Evolutionary conservation across 2,329 filamentous ascomycete genomes (phyloP).

Genomic region (Colletotrichum scovillei): DNA sequence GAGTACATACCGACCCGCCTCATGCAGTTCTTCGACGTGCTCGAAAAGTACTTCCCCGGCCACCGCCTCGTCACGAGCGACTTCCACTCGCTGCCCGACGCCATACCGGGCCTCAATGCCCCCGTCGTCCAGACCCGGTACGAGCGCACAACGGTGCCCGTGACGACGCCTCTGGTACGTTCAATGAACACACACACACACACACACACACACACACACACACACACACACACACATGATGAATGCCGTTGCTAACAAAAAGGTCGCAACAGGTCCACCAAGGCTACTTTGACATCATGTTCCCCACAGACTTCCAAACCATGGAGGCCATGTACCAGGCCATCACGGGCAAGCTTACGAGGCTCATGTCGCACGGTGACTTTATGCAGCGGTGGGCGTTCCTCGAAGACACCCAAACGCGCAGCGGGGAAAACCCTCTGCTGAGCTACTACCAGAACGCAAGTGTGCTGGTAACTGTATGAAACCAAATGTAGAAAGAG

Average conservation of each 20-base stretch:
- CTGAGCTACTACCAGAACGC: constrained; percentile 96
- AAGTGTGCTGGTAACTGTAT: constrained; percentile 89
- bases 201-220: neutral
- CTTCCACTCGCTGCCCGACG: constrained; percentile 87
- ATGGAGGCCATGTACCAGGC: constrained; percentile 93
- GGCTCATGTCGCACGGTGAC: constrained; percentile 86
- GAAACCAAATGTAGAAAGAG: constrained; percentile 37
- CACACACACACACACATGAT: neutral
- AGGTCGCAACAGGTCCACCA: constrained; percentile 79
- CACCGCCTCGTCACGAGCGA: constrained; percentile 92
- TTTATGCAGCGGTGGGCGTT: constrained; percentile 93
- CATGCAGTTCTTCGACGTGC: constrained; percentile 96
- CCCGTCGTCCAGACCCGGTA: constrained; percentile 97
- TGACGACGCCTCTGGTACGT: constrained; percentile 88
- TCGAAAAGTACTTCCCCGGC: constrained; percentile 88
- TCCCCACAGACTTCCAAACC: constrained; percentile 93
- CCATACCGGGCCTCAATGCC: constrained; percentile 86
- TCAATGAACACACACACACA: neutral
- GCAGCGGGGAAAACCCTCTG: constrained; percentile 92
- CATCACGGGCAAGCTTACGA: constrained; percentile 90
- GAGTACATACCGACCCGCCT: constrained; percentile 96
- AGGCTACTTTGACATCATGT: constrained; percentile 98
- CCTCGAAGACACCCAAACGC: constrained; percentile 88
- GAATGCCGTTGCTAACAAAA: neutral
- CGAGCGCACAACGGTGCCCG: constrained; percentile 86